Evolutionary conservation across 768 basidiomycete genomes (phyloP), one percentile per base, ranked within the genome.

Genomic region (Xerocomus brunneocitrinus): DNA sequence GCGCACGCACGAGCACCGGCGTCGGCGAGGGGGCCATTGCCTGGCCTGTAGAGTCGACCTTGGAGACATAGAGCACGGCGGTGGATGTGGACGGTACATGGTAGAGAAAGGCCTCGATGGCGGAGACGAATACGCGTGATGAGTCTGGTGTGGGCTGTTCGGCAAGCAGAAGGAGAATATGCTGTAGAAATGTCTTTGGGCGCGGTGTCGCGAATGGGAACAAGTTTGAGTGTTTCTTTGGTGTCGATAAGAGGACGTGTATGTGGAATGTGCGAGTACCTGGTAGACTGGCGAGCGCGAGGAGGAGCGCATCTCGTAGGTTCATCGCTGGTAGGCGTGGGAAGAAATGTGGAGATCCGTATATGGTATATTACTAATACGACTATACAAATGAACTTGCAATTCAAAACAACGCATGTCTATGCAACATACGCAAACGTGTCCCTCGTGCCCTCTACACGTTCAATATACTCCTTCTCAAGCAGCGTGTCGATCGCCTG

Each of bases 381-480:
- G 55, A 52, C 49, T 66, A n/a, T n/a, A n/a, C 36, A 8, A 9
- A 30, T 2, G 30, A 19, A 30, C 27, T 27, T 27, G 27, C 27
- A 27, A 27, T 27, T 27, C 27, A 30, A 30, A 30, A 8, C 9
- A 12, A 2, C 32, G 8, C 32, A 32, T 32, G 32, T 7, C n/a
- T 58, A 74, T 59, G 72, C 71, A 14, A 73, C 70, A 39, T 72
- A 73, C 12, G 69, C 65, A 50, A 71, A 73, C 34, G 89, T 89
- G 71, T 95, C 93, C 65, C 88, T 86, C n/a, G 87, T 84, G 10
- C 87, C 90, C 22, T 93, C 91, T 13, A 92, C 87, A 30, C 95
- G 86, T 66, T 98, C 95, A 61, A 99, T 89, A 69, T 98, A 99
- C 69, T 99, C 95, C 74, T 95, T 95, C 75, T 98, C 95, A 45